Percentiles rank a stretch among this genome's conserved stretches.
Evolutionary conservation across 176 grass and related monocot species (phyloP).

Genomic region (Bothriochloa decipiens): DNA sequence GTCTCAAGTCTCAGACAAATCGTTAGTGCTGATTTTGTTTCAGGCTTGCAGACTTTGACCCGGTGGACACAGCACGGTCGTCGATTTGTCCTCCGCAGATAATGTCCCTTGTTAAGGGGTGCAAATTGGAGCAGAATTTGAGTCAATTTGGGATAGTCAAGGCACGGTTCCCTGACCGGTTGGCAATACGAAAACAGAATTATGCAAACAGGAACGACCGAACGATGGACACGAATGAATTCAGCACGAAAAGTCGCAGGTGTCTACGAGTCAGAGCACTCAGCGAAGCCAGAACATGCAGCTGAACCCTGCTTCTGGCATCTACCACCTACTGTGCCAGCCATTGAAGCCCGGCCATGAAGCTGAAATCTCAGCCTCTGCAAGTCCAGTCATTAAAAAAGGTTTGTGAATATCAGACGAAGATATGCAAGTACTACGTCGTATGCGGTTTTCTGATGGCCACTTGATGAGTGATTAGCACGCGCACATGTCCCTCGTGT

Average conservation of each 20-base stretch:
- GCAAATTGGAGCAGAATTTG: background rate
- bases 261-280: too few relatives aligned
- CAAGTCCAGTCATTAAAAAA: slow-evolving; percentile 8
- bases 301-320: too few relatives aligned
- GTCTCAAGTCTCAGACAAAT: background rate
- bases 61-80: background rate
- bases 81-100: background rate
- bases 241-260: background rate
- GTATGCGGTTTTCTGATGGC: background rate
- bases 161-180: background rate
- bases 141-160: background rate
- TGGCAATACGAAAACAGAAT: background rate
- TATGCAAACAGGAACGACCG: background rate
- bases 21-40: background rate
- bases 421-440: background rate
- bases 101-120: background rate
- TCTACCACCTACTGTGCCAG: too few relatives aligned
- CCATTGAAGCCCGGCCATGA: too few relatives aligned
- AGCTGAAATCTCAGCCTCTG: too few relatives aligned
- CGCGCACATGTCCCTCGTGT: slow-evolving; percentile 36
- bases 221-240: background rate
- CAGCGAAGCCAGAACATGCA: too few relatives aligned
- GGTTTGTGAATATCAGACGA: background rate
- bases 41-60: slow-evolving; percentile 29
- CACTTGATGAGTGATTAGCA: background rate